phyloP scores from a whole-genome alignment of 192 early-diverging fungal species.

The Coemansia guatemalensis region DNA sequence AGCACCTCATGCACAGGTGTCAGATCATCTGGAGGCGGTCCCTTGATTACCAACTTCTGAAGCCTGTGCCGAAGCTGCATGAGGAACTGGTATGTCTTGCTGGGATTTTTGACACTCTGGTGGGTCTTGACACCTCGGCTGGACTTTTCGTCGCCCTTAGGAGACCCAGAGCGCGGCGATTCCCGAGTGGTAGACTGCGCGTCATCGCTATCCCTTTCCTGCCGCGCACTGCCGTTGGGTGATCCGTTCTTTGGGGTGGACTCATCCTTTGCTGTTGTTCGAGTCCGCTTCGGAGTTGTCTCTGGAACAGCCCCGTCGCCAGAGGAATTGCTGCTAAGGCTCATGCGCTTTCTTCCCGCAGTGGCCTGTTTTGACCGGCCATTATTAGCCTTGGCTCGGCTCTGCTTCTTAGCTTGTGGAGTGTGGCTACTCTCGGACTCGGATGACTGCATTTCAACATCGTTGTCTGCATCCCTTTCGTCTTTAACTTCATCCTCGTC shows the following conservation, averaged over 20 bases:
- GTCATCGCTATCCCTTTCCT: slow-evolving; percentile 25
- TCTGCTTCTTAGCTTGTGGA: slow-evolving; percentile 12
- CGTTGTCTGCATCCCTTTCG: slow-evolving; percentile 40
- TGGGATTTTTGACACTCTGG: slow-evolving; percentile 26
- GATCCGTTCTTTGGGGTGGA: slow-evolving; percentile 17
- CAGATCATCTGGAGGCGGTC: slow-evolving; percentile 36
- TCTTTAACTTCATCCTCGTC: slow-evolving; percentile 55
- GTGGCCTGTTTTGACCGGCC: slow-evolving; percentile 20
- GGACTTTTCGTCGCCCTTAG: slow-evolving; percentile 29
- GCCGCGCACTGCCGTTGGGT: slow-evolving; percentile 11
- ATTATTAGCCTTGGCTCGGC: slow-evolving; percentile 14
- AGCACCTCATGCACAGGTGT: slow-evolving; percentile 41
- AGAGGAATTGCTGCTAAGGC: slow-evolving; percentile 35
- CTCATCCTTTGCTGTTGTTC: slow-evolving; percentile 20
- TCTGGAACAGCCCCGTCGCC: slow-evolving; percentile 27
- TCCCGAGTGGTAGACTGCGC: slow-evolving; percentile 31
- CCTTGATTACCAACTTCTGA: slow-evolving; percentile 54
- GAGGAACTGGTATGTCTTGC: slow-evolving; percentile 37
- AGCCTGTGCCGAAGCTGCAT: slow-evolving; percentile 54
- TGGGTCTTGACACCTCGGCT: slow-evolving; percentile 30
- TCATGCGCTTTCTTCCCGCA: slow-evolving; percentile 37
- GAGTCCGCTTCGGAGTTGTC: slow-evolving; percentile 47
- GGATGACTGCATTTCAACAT: slow-evolving; percentile 43
- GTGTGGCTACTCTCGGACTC: slow-evolving; percentile 18
- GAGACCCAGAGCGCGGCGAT: slow-evolving; percentile 40